phyloP scores from a whole-genome alignment of 768 basidiomycete species.

The Astraeus odoratus region DNA sequence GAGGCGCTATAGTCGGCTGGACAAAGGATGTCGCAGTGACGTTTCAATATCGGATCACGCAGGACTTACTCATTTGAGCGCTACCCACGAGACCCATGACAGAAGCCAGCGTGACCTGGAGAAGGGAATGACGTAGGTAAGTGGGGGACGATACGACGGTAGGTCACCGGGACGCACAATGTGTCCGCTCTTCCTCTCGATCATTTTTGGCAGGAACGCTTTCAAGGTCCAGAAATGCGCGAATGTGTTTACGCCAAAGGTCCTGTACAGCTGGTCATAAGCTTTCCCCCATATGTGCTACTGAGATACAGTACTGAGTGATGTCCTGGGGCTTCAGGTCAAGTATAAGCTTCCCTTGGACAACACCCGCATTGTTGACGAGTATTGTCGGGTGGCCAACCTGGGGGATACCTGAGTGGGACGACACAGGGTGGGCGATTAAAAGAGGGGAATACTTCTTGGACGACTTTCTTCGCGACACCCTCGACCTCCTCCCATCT shows the following conservation, averaged over 20 bases:
- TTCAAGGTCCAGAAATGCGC: slow-evolving; percentile 91
- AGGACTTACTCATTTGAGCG: slow-evolving; percentile 65
- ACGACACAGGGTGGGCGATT: background rate
- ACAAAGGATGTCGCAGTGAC: slow-evolving; percentile 7
- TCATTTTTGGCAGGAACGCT: slow-evolving; percentile 86
- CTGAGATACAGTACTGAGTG: slow-evolving; percentile 47
- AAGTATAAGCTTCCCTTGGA: slow-evolving; percentile 80
- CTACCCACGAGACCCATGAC: slow-evolving; percentile 64
- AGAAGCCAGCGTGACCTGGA: slow-evolving; percentile 72
- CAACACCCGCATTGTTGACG: slow-evolving; percentile 93
- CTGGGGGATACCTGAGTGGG: slow-evolving; percentile 31
- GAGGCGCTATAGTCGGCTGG: slow-evolving; percentile 87
- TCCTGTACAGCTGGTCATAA: slow-evolving; percentile 39
- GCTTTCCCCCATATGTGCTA: background rate
- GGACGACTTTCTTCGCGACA: slow-evolving; percentile 62
- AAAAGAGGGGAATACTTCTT: slow-evolving; percentile 51
- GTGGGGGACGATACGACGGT: slow-evolving; percentile 2
- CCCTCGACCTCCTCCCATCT: slow-evolving; percentile 80
- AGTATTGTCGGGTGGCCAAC: slow-evolving; percentile 85
- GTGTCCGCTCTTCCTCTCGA: slow-evolving; percentile 74
- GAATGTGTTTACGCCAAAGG: slow-evolving; percentile 82
- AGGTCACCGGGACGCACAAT: slow-evolving; percentile 47
- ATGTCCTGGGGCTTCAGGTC: slow-evolving; percentile 77
- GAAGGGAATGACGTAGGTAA: slow-evolving; percentile 7
- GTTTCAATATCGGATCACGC: background rate